A percentile compares a stretch with the other conserved stretches of the same genome.
phyloP scores from a whole-genome alignment of 2,329 filamentous ascomycete genomes.

The Pseudocercospora musae region DNA sequence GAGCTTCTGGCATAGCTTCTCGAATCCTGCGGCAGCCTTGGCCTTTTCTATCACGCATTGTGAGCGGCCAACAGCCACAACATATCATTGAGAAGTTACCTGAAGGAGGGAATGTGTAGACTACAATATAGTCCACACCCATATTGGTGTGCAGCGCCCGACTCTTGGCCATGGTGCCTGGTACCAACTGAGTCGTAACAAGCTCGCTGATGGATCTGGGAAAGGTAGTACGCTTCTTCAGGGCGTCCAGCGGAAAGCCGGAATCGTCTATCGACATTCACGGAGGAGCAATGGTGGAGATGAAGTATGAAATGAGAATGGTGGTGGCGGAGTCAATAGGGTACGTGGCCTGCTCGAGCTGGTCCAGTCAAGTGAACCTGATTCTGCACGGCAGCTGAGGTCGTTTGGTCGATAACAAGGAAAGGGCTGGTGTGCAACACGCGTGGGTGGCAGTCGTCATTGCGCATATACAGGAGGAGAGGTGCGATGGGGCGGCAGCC shows the following conservation, averaged over 20 bases:
- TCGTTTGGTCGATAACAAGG: constrained; percentile 8
- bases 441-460: constrained; percentile 5
- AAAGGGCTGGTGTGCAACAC: background rate
- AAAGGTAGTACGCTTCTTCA: constrained; percentile 23
- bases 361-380: constrained; percentile 11
- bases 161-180: constrained; percentile 35
- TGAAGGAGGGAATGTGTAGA: constrained; percentile 68
- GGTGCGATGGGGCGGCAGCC: background rate
- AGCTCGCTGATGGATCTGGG: constrained; percentile 30
- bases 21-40: constrained; percentile 71
- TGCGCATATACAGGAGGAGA: background rate
- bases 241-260: constrained; percentile 16
- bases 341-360: constrained; percentile 2
- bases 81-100: constrained; percentile 47
- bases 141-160: constrained; percentile 50
- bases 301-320: background rate
- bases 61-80: background rate
- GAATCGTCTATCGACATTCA: constrained; percentile 20
- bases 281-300: background rate
- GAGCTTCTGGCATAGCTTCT: constrained; percentile 71
- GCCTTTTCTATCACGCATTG: constrained; percentile 55
- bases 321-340: constrained; percentile 5
- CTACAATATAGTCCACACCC: constrained; percentile 84
- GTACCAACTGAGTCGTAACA: constrained; percentile 31
- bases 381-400: constrained; percentile 3